Conservation (phyloP, 2,329 filamentous ascomycete genomes). For the Diaporthe longicolla region DNA sequence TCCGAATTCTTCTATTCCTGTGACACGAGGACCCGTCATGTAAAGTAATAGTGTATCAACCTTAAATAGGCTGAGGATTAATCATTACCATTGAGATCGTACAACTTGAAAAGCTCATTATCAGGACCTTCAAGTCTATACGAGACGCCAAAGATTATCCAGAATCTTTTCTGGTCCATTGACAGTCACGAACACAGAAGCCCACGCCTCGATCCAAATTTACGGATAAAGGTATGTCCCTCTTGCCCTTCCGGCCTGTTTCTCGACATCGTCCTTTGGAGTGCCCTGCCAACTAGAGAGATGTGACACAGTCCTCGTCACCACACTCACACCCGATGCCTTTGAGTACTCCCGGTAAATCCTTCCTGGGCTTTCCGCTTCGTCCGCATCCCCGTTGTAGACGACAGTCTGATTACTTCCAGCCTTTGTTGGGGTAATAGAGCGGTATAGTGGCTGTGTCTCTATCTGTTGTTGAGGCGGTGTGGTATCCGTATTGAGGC, state of each 20-base stretch:
- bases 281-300: constrained; percentile 30
- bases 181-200: too few relatives aligned
- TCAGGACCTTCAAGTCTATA: too few relatives aligned
- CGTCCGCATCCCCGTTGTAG: constrained; percentile 34
- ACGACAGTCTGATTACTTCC: constrained; percentile 39
- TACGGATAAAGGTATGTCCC: constrained; percentile 16
- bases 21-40: too few relatives aligned
- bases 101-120: too few relatives aligned
- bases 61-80: too few relatives aligned
- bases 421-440: constrained; percentile 1
- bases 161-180: too few relatives aligned
- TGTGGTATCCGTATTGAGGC: neutral
- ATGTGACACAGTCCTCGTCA: constrained; percentile 41
- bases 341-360: constrained; percentile 40
- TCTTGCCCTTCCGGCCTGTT: constrained; percentile 14
- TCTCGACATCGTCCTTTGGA: constrained; percentile 36
- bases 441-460: constrained; percentile 17
- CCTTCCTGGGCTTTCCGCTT: constrained; percentile 29
- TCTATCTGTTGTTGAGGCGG: neutral
- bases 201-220: too few relatives aligned
- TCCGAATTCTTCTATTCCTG: too few relatives aligned
- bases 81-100: too few relatives aligned
- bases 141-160: too few relatives aligned
- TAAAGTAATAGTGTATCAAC: too few relatives aligned
- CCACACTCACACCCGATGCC: constrained; percentile 38